Percentiles rank a stretch among this genome's conserved stretches.
phyloP scores from a whole-genome alignment of 129 eudicot genomes.

The Flaveria brownii region DNA sequence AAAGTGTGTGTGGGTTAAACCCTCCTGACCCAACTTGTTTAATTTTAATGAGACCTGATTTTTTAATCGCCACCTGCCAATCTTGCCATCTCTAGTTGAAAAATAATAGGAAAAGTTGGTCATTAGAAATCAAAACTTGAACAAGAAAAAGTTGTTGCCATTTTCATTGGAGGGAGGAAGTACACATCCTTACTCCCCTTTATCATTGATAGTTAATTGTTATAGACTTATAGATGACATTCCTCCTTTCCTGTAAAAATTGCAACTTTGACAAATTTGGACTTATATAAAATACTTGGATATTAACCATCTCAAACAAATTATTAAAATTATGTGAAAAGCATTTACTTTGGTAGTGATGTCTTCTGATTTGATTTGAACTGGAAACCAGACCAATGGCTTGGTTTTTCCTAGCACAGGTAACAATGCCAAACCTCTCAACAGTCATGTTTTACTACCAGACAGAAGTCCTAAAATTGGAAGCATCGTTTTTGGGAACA shows the following conservation, averaged over 20 bases:
- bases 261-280: conserved; percentile 10
- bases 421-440: conserved; percentile 81
- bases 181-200: conserved; percentile 1
- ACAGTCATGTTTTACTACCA: conserved; percentile 94
- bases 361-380: conserved; percentile 20
- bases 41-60: not conserved
- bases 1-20: not conserved
- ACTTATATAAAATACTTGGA: not conserved
- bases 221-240: not conserved
- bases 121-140: not conserved
- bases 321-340: not conserved
- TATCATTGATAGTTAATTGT: conserved; percentile 5
- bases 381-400: conserved; percentile 84
- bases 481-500: conserved; percentile 88
- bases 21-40: not conserved
- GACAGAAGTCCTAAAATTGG: conserved; percentile 77
- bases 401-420: conserved; percentile 92
- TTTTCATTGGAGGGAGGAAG: conserved; percentile 5
- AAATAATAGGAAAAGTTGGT: conserved; percentile 12
- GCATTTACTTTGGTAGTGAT: conserved; percentile 16
- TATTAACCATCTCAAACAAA: not conserved
- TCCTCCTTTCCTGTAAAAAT: not conserved
- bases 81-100: conserved; percentile 4
- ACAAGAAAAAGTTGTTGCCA: conserved; percentile 4
- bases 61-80: not conserved